A percentile compares a stretch with the other conserved stretches of the same genome.
phyloP scores from a whole-genome alignment of 2,329 filamentous ascomycete genomes.

The Colletotrichum spinosum region DNA sequence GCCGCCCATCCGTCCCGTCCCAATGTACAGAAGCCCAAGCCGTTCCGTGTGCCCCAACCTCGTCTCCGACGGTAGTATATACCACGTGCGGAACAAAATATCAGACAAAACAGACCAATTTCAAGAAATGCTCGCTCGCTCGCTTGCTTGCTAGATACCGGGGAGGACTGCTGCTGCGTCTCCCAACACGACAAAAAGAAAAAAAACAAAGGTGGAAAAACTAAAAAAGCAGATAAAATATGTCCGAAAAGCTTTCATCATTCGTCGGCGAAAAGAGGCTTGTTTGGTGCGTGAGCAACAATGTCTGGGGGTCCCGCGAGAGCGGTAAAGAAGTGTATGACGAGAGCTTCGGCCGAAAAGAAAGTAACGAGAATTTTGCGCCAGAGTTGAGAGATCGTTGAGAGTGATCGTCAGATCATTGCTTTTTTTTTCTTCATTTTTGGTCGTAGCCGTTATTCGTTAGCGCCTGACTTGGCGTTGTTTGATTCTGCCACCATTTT shows the following conservation, averaged over 20 bases:
- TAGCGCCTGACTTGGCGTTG: slow-evolving; percentile 53
- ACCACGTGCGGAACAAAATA: slow-evolving; percentile 37
- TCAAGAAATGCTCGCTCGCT: slow-evolving; percentile 40
- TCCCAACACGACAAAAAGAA: slow-evolving; percentile 43
- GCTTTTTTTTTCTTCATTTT: slow-evolving; percentile 30
- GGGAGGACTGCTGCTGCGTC: slow-evolving; percentile 43
- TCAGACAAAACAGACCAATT: slow-evolving; percentile 6
- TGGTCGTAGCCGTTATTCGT: slow-evolving; percentile 51
- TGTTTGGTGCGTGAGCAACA: slow-evolving; percentile 63
- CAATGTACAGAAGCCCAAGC: slow-evolving; percentile 21
- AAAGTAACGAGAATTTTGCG: slow-evolving; percentile 34
- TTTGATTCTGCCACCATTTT: slow-evolving; percentile 87
- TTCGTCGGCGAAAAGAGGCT: slow-evolving; percentile 42
- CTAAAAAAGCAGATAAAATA: slow-evolving; percentile 17
- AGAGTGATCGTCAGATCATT: slow-evolving; percentile 25
- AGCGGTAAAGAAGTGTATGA: slow-evolving; percentile 47
- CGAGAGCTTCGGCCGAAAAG: slow-evolving; percentile 34
- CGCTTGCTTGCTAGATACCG: slow-evolving; percentile 51
- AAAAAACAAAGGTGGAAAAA: slow-evolving; percentile 33
- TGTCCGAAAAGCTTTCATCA: slow-evolving; percentile 40
- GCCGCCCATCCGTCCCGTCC: slow-evolving; percentile 12
- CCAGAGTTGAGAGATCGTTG: slow-evolving; percentile 37
- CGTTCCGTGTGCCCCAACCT: slow-evolving; percentile 10
- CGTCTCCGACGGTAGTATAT: slow-evolving; percentile 29
- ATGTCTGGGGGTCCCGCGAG: slow-evolving; percentile 51